Base-by-base conservation (phyloP, 108 stramenopile genomes). In the Chaetoceros tenuissimus region DNA sequence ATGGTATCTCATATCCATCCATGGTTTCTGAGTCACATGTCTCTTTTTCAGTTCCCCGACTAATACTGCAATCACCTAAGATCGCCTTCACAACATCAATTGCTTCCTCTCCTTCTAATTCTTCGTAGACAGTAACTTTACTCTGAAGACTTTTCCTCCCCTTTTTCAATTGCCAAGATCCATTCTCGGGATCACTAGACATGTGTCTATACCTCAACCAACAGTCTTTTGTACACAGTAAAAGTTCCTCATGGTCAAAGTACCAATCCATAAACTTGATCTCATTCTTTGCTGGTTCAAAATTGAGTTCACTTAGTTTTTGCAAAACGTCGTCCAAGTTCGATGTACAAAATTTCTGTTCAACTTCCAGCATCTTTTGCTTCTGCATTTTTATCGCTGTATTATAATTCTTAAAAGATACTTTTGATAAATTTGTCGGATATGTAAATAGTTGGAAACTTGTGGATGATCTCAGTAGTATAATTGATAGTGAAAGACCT, bases 111-210 rank as follows among this genome's bases (percentile, higher is more conserved):
- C 74, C 80, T 49, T 67, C 68, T 18, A 74, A 52, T 66, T 81
- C 80, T 59, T 77, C 70, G 48, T 81, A 81, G 7, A 77, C 70
- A 28, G 74, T 75, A 24, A 72, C 24, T 2, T n/a, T 5, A 7
- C 25, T 46, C 16, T 44, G 30, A 27, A 31, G 43, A 13, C 51
- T 53, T 13, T 49, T 40, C 13, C 24, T 22, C 20, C 75, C 75
- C 7, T 31, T 31, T 56, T 80, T 80, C 21, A 80, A 62, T 62
- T 80, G 52, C 79, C 79, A 80, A 47, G 67, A 2, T 44, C 61
- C 72, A 3, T 48, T 30, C 48, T 45, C 5, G 49, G 21, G 46
- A 23, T 67, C 28, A 13, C 51, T 50, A 19, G 21, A 19, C 22
- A 34, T 40, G 27, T 62, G 53, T 3, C 26, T 3, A n/a, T 55